These are phyloP conservation scores for Stylosanthes scabra DNA, from an alignment of 331 rosid species.

Conservation along the genomic window DNA sequence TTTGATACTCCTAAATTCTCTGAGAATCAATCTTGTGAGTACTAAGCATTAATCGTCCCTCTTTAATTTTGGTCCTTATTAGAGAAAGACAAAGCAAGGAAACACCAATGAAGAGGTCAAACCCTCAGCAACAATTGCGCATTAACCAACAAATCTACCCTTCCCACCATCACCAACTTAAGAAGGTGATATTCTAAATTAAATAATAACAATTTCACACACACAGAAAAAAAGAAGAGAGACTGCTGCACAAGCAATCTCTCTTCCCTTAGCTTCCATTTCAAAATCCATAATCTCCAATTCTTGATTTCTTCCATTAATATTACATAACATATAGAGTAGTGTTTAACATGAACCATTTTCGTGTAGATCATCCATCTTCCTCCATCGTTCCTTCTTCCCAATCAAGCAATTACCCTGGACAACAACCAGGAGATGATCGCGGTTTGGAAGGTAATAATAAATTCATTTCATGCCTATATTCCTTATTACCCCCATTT, in stretches of 20 bases:
- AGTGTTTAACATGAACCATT: background rate
- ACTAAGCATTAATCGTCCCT: background rate
- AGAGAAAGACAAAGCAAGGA: background rate
- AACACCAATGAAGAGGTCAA: slow-evolving; percentile 4
- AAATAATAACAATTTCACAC: background rate
- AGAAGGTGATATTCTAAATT: background rate
- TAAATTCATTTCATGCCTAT: background rate
- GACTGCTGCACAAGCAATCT: slow-evolving; percentile 1
- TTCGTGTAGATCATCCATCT: background rate
- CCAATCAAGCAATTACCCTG: background rate
- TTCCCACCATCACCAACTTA: background rate
- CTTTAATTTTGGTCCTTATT: background rate
- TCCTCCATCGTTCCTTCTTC: background rate
- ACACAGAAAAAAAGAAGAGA: background rate
- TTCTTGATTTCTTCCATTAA: background rate
- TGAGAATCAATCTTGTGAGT: background rate
- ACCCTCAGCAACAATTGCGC: background rate
- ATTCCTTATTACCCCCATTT: background rate
- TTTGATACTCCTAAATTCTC: background rate
- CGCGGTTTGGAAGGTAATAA: background rate
- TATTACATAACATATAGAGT: background rate
- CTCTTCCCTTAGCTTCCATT: background rate
- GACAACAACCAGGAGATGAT: background rate
- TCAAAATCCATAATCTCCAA: background rate
- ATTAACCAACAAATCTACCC: background rate